Percentiles rank a stretch among this genome's conserved stretches.
Conservation (phyloP, 2,329 filamentous ascomycete genomes). For the Alternaria alternata region DNA sequence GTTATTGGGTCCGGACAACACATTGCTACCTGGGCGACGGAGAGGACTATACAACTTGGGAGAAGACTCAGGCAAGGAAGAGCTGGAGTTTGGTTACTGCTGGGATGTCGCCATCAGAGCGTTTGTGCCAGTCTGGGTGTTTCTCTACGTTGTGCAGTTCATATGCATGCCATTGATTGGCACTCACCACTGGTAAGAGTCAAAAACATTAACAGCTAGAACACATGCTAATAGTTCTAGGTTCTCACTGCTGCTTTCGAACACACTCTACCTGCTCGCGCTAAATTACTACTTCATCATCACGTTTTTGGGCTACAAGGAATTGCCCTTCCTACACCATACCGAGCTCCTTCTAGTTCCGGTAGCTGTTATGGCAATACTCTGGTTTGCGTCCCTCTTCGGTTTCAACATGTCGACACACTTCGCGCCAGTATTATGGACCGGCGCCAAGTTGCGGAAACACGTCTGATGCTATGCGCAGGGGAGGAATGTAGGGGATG, state of each 20-base stretch:
- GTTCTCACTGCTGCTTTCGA: constrained; percentile 68
- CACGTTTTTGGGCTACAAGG: constrained; percentile 74
- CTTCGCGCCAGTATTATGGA: constrained; percentile 60
- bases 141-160: constrained; percentile 73
- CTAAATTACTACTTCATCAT: constrained; percentile 73
- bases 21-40: constrained; percentile 60
- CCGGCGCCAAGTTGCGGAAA: constrained; percentile 57
- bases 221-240: constrained; percentile 32
- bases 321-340: constrained; percentile 71
- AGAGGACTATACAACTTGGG: constrained; percentile 66
- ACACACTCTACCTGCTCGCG: constrained; percentile 71
- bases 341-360: constrained; percentile 71
- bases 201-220: not conserved
- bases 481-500: not conserved
- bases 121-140: constrained; percentile 73
- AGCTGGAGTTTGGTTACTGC: constrained; percentile 74
- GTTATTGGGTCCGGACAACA: constrained; percentile 66
- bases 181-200: constrained; percentile 59
- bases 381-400: constrained; percentile 65
- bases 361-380: constrained; percentile 64
- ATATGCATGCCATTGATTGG: constrained; percentile 69
- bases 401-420: constrained; percentile 61
- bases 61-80: constrained; percentile 58
- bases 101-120: constrained; percentile 74
- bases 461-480: constrained; percentile 31